Percentiles rank a stretch among this genome's conserved stretches.
Conservation (phyloP, 371 early-diverging fungal species). For the Fennellomyces sp. region DNA sequence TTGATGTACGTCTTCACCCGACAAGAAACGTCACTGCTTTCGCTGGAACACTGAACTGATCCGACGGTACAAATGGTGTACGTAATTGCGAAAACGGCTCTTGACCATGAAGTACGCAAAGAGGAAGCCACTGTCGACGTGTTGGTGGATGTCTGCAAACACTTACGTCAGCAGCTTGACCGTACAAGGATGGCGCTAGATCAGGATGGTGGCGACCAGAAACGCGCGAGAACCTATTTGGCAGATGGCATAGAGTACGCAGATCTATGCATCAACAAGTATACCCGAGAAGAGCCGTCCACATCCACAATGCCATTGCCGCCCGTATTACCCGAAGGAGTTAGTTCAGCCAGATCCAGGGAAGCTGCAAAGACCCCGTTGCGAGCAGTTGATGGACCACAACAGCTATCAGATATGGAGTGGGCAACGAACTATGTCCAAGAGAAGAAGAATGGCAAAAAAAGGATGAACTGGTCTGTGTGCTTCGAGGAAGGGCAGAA, state of each 20-base stretch:
- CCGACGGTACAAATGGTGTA: slow-evolving; percentile 6
- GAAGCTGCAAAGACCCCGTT: too few relatives aligned
- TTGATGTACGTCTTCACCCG: not conserved
- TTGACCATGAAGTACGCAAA: not conserved
- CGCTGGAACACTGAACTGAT: slow-evolving; percentile 5
- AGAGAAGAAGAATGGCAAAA: too few relatives aligned
- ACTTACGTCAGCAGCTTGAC: slow-evolving; percentile 5
- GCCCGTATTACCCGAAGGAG: not conserved
- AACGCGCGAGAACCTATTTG: not conserved
- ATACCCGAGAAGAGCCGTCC: not conserved
- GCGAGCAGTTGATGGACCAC: not conserved
- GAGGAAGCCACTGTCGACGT: slow-evolving; percentile 4
- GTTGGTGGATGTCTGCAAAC: slow-evolving; percentile 7
- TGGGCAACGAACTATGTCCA: too few relatives aligned
- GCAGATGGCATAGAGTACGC: not conserved
- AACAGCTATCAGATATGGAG: too few relatives aligned
- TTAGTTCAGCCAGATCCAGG: not conserved
- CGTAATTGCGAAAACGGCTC: slow-evolving; percentile 1
- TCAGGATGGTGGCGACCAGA: not conserved
- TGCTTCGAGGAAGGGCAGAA: too few relatives aligned
- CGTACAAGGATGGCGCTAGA: not conserved
- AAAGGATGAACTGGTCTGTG: too few relatives aligned
- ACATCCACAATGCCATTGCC: not conserved
- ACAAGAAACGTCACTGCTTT: slow-evolving; percentile 1
- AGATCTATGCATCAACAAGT: not conserved